Base-by-base conservation (phyloP, 1,139 yeast genomes). In the Suhomyces bokatorum region DNA sequence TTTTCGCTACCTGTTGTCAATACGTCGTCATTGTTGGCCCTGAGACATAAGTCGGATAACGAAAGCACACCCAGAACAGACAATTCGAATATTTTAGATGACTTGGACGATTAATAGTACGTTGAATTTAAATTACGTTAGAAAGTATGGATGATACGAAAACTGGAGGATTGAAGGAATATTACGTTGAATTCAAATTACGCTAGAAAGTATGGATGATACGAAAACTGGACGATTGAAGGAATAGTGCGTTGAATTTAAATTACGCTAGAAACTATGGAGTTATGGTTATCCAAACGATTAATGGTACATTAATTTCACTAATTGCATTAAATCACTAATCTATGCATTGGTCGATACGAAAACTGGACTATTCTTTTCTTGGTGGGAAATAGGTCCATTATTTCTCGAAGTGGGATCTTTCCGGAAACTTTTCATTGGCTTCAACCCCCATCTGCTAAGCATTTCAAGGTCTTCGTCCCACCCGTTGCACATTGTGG, bases 401-500 rank as follows among this genome's bases (percentile, higher is more conserved):
- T 4, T 8, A 13, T 24, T n/a, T 8, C 12, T 16, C 32, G 22
- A 13, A 3, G 37, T n/a, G 6, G 37, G 13, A 37, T 28, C 26
- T 6, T 35, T 20, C 22, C 35, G 33, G 34, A 37, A 40, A 16
- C 84, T 75, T 60, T 79, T 71, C 87, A 85, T 81, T 32, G 90
- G 89, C 51, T 63, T 69, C 55, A 85, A 62, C 0, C 95, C 95
- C 93, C 93, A 86, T 54, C 76, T 78, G 3, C 64, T 62, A 32
- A 86, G 67, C 88, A 86, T 80, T 9, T 65, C 74, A 51, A 76
- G 83, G 60, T 86, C 95, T 59, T 85, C 93, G 40, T 85, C 89
- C 93, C 93, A 86, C 3, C 90, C 91, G 51, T 81, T 83, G 60
- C 95, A 86, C 83, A 83, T 81, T 3, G 95, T 86, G 3, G 95